A percentile compares a stretch with the other conserved stretches of the same genome.
phyloP scores from a whole-genome alignment of 2,329 filamentous ascomycete species.

The Fusarium devonianum region DNA sequence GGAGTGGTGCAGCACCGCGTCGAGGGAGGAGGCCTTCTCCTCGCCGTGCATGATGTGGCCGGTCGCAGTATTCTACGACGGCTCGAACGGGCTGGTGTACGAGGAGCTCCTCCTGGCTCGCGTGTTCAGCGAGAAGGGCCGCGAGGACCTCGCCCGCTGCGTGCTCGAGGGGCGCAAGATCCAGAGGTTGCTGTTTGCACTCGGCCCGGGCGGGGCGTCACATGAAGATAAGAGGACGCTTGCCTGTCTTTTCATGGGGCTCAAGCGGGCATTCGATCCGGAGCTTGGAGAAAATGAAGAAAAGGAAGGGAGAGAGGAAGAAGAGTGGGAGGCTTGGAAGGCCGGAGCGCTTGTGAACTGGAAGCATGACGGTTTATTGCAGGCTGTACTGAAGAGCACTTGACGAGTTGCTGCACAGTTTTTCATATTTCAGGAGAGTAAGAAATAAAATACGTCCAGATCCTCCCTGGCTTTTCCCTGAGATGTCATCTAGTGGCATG shows the following conservation, averaged over 20 bases:
- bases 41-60: conserved; percentile 48
- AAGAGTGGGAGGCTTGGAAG: too few species aligned
- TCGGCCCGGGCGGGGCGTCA: conserved; percentile 16
- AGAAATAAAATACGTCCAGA: too few species aligned
- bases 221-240: conserved; percentile 12
- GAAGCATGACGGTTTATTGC: too few species aligned
- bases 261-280: conserved; percentile 18
- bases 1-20: conserved; percentile 46
- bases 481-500: too few species aligned
- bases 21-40: conserved; percentile 43
- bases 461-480: too few species aligned
- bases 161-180: conserved; percentile 20
- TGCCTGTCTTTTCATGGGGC: conserved; percentile 13
- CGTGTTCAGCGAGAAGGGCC: conserved; percentile 18
- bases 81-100: conserved; percentile 21
- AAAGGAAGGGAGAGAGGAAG: too few species aligned
- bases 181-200: conserved; percentile 30
- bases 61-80: conserved; percentile 44
- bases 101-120: conserved; percentile 21
- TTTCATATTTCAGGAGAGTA: too few species aligned
- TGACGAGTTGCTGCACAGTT: too few species aligned
- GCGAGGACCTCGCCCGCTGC: conserved; percentile 27
- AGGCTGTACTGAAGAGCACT: too few species aligned
- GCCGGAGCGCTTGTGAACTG: too few species aligned
- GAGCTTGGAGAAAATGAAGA: too few species aligned